Conservation (phyloP, 805 yeast genomes). For the Zygoascus flipseniorum region DNA sequence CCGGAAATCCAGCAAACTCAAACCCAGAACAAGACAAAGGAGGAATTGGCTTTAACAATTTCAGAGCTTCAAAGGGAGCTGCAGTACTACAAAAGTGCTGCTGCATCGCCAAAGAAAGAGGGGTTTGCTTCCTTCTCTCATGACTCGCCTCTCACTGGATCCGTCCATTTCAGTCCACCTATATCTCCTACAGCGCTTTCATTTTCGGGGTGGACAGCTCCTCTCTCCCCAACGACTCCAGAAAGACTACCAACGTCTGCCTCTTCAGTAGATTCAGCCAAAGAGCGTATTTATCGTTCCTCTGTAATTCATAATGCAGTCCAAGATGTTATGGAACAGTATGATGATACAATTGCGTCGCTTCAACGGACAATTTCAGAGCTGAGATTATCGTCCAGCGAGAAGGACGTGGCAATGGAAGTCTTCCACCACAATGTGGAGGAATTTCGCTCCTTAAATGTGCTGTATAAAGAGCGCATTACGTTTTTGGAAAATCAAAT, state of each 20-base stretch:
- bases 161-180: not conserved
- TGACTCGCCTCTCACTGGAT: not conserved
- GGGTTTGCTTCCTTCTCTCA: not conserved
- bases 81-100: slow-evolving; percentile 10
- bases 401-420: not conserved
- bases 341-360: slow-evolving; percentile 14
- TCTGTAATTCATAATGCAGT: slow-evolving; percentile 14
- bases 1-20: slow-evolving; percentile 18
- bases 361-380: slow-evolving; percentile 11
- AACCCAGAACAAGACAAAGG: slow-evolving; percentile 3
- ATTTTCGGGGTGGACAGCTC: not conserved
- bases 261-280: slow-evolving; percentile 1
- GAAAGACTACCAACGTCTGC: not conserved
- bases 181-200: not conserved
- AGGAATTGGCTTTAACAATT: slow-evolving; percentile 11
- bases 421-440: not conserved
- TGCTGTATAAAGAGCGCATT: not conserved
- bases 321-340: slow-evolving; percentile 11
- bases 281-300: slow-evolving; percentile 10
- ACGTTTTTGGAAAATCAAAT: not conserved
- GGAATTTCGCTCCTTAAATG: not conserved
- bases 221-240: not conserved
- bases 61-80: slow-evolving; percentile 13
- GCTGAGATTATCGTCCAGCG: not conserved
- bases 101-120: not conserved